phyloP scores from a whole-genome alignment of 305 asterid species.

The Caryopteris hybrid region DNA sequence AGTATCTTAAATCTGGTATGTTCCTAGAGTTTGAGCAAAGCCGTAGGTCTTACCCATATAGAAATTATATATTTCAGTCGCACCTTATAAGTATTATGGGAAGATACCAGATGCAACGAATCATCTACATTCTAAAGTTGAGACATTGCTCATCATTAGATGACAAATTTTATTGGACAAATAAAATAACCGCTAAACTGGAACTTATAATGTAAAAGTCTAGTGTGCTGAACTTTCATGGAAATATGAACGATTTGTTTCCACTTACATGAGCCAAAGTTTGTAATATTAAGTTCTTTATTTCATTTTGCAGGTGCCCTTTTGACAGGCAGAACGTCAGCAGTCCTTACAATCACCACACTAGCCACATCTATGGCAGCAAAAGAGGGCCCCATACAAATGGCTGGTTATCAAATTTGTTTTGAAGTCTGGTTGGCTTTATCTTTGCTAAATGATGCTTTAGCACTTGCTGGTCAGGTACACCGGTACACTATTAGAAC shows the following conservation, averaged over 20 bases:
- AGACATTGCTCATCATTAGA: slow-evolving; percentile 8
- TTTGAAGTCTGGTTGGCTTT: slow-evolving; percentile 90
- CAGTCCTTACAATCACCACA: slow-evolving; percentile 73
- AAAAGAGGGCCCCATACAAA: slow-evolving; percentile 61
- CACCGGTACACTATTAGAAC: neutral
- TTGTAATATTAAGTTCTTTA: neutral
- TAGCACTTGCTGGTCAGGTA: slow-evolving; percentile 98
- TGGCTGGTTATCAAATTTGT: slow-evolving; percentile 95
- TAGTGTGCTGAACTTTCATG: neutral
- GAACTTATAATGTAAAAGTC: neutral
- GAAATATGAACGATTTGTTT: neutral
- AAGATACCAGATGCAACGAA: neutral
- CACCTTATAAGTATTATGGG: neutral
- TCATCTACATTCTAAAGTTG: slow-evolving; percentile 3
- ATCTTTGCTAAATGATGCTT: slow-evolving; percentile 90
- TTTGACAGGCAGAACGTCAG: slow-evolving; percentile 72
- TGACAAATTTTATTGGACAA: slow-evolving; percentile 7
- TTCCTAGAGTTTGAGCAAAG: neutral
- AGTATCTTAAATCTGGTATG: slow-evolving; percentile 79
- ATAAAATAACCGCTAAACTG: neutral
- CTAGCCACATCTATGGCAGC: slow-evolving; percentile 94
- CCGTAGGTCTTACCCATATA: neutral
- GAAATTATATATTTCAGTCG: neutral
- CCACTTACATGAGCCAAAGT: neutral
- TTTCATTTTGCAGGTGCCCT: slow-evolving; percentile 63